phyloP scores from a whole-genome alignment of 371 early-diverging fungal species.

The Mortierella sp. region DNA sequence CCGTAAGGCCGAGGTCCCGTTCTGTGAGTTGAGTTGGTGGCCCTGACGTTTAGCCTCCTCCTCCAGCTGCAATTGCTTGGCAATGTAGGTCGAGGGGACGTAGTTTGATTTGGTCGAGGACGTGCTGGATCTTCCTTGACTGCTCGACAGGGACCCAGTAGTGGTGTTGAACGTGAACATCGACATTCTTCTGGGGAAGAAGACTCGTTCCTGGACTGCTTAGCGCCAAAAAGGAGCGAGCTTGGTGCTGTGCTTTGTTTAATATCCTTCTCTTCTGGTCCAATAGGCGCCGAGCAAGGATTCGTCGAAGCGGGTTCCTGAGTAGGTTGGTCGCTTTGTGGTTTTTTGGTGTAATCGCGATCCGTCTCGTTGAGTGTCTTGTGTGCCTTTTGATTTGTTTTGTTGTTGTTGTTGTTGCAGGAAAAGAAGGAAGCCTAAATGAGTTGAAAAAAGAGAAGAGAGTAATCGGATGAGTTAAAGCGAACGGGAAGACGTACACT shows the following conservation, averaged over 20 bases:
- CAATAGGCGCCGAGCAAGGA: not conserved
- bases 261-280: not conserved
- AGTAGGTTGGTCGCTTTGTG: not conserved
- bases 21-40: not conserved
- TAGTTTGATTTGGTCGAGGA: constrained; percentile 32
- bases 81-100: constrained; percentile 44
- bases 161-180: constrained; percentile 50
- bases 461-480: not conserved
- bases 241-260: not conserved
- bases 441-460: not conserved
- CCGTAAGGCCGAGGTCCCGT: not conserved
- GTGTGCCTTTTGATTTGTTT: not conserved
- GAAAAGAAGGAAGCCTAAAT: not conserved
- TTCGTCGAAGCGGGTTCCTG: not conserved
- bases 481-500: not conserved
- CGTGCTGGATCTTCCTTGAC: constrained; percentile 27
- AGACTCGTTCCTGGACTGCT: not conserved
- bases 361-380: not conserved
- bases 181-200: not conserved
- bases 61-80: constrained; percentile 35
- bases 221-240: not conserved
- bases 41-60: constrained; percentile 35
- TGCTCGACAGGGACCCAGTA: constrained; percentile 25
- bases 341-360: not conserved
- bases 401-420: not conserved